These are phyloP conservation scores for Irpex sp. DNA, from an alignment of 1,284 basidiomycete genomes.

Conservation along the genomic window DNA sequence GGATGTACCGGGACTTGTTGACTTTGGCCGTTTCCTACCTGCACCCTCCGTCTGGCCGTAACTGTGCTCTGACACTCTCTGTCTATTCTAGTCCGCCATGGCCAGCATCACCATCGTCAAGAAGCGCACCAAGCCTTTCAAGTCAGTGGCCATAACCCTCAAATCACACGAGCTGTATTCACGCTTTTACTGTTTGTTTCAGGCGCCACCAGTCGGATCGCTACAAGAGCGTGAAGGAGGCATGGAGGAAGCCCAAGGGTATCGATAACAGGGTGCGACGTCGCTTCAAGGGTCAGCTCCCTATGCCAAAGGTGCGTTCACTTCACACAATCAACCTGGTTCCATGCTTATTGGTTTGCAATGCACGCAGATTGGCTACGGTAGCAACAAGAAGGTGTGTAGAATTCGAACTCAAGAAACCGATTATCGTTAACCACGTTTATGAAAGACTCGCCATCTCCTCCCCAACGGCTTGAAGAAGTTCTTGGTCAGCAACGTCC, in stretches of 20 bases:
- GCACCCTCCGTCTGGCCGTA: neutral
- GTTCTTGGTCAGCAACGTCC: conserved; percentile 88
- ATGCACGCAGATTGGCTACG: conserved; percentile 66
- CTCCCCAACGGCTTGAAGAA: conserved; percentile 95
- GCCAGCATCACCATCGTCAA: conserved; percentile 91
- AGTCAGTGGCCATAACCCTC: conserved; percentile 48
- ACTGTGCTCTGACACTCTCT: conserved; percentile 1
- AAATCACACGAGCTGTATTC: neutral
- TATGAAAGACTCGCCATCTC: conserved; percentile 77
- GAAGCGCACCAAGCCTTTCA: conserved; percentile 95
- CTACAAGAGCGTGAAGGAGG: conserved; percentile 92
- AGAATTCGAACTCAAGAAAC: neutral
- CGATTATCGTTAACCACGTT: neutral
- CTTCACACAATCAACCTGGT: neutral
- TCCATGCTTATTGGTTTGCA: neutral
- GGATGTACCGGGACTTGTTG: conserved; percentile 20
- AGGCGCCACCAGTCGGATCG: conserved; percentile 98
- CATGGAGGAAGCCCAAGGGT: conserved; percentile 98
- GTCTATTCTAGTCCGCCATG: conserved; percentile 55
- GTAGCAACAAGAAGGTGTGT: conserved; percentile 74
- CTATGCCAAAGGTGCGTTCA: conserved; percentile 88
- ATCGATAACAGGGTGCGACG: conserved; percentile 94
- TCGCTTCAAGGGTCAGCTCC: conserved; percentile 92
- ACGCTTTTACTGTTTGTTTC: conserved; percentile 23
- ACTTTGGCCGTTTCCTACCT: conserved; percentile 1